Base-by-base conservation (phyloP, 441 rosid genomes). In the Hura crepitans region DNA sequence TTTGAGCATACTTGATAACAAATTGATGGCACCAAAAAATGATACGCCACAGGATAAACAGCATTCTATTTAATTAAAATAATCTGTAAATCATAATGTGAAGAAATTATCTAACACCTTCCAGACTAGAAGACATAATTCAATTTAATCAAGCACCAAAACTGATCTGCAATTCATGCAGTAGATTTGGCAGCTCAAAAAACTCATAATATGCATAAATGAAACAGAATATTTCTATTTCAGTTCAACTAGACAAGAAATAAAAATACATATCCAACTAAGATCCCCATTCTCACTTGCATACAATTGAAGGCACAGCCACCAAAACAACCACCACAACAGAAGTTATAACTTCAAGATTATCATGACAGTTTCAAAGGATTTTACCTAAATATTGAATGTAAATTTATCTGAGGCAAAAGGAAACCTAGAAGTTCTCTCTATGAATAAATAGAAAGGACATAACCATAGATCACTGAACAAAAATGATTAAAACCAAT, bases 401-500 rank as follows among this genome's bases (percentile, higher is more conserved):
- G 18, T 18, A n/a, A 5, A 43, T 27, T 49, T 15, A 46, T 13
- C 22, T 10, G 17, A 23, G 51, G 14, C 54, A 30, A 35, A 50
- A 51, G 46, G 58, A 11, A 61, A 65, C 45, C 59, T 27, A 37
- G 61, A 9, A 70, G 59, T 20, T 65, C 31, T 18, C 20, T 63
- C 39, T 39, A 55, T 51, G 4, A 45, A 66, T 31, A 42, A 53
- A 62, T 35, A 22, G 50, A 55, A 51, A 67, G 45, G 37, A 63
- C 43, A 54, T 37, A 53, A n/a, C 53, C 59, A 42, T 30, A 66
- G 30, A 68, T 51, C 27, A 6, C 25, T 39, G 66, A 72, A 35
- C 6, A 1, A 23, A 35, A 43, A 73, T 20, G 8, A 33, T 25
- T 17, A 22, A 72, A 55, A n/a, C 23, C 42, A 22, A 17, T 2